phyloP scores from a whole-genome alignment of 2,329 filamentous ascomycete species.

The Xylaria sp. region DNA sequence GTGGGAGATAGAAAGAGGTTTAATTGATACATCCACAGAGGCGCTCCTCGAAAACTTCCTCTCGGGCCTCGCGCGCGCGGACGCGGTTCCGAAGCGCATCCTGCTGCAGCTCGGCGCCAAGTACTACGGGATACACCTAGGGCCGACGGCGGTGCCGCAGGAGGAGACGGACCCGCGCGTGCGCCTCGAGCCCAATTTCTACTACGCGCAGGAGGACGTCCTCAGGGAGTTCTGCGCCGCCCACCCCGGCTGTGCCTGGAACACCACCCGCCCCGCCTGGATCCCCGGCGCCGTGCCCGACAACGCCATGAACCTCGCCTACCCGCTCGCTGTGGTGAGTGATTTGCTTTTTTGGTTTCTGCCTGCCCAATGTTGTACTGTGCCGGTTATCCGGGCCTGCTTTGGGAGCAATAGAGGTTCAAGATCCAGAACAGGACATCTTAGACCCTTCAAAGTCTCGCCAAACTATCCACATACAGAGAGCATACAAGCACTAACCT shows the following conservation, averaged over 20 bases:
- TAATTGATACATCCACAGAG: background rate
- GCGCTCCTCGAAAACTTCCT: conserved; percentile 52
- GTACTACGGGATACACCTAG: conserved; percentile 54
- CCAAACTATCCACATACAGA: no score
- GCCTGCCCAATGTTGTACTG: no score
- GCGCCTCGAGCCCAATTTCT: conserved; percentile 54
- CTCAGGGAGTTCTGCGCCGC: conserved; percentile 46
- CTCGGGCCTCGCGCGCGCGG: conserved; percentile 39
- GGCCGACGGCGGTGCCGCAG: conserved; percentile 45
- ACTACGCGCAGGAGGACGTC: conserved; percentile 56
- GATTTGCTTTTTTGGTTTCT: no score
- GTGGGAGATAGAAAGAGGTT: no score
- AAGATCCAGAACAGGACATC: no score
- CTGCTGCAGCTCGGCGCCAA: conserved; percentile 56
- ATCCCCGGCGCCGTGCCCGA: conserved; percentile 53
- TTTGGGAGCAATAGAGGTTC: no score
- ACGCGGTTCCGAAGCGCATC: conserved; percentile 44
- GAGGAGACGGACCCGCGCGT: conserved; percentile 50
- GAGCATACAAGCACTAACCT: no score
- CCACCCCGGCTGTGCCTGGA: conserved; percentile 44
- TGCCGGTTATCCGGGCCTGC: no score
- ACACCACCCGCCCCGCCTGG: conserved; percentile 49
- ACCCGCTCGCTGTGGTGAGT: conserved; percentile 51
- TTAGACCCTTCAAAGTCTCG: no score
- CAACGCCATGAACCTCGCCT: conserved; percentile 52